Conservation (phyloP, 78 protist species). For the Monosiga brevicollis region DNA sequence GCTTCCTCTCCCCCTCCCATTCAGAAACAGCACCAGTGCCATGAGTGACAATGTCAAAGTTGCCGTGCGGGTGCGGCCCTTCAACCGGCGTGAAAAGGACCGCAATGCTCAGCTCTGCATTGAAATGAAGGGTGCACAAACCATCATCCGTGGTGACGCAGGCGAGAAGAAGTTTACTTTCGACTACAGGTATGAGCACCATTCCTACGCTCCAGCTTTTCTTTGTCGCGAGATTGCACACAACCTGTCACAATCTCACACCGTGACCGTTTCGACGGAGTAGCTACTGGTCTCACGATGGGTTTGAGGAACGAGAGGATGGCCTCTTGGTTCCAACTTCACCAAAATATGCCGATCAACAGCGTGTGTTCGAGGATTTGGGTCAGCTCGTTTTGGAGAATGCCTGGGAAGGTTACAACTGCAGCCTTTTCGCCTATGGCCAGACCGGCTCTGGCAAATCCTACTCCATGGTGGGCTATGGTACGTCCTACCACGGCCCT, state of each 20-base stretch:
- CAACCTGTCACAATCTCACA: no score
- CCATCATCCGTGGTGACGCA: constrained; percentile 1
- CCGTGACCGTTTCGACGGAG: no score
- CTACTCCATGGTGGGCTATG: constrained; percentile 35
- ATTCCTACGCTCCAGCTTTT: no score
- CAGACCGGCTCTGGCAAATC: constrained; percentile 22
- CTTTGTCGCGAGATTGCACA: no score
- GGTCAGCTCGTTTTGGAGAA: not conserved
- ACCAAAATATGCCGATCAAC: constrained; percentile 33
- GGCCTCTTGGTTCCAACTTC: not conserved
- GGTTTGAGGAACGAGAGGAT: not conserved
- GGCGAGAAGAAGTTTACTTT: not conserved
- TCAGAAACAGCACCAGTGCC: not conserved
- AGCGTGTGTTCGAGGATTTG: constrained; percentile 27
- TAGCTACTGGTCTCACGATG: not conserved
- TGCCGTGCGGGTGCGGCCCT: constrained; percentile 36
- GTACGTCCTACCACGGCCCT: no score
- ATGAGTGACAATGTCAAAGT: constrained; percentile 5
- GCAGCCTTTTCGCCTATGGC: constrained; percentile 45
- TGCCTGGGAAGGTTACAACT: constrained; percentile 2
- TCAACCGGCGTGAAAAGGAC: constrained; percentile 35
- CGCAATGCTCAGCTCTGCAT: constrained; percentile 7
- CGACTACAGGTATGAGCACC: no score
- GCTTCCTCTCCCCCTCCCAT: not conserved
- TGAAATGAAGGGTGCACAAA: not conserved